These are phyloP conservation scores for Strobilomyces echinocephalus DNA, from an alignment of 768 basidiomycete genomes.

Conservation along the genomic window DNA sequence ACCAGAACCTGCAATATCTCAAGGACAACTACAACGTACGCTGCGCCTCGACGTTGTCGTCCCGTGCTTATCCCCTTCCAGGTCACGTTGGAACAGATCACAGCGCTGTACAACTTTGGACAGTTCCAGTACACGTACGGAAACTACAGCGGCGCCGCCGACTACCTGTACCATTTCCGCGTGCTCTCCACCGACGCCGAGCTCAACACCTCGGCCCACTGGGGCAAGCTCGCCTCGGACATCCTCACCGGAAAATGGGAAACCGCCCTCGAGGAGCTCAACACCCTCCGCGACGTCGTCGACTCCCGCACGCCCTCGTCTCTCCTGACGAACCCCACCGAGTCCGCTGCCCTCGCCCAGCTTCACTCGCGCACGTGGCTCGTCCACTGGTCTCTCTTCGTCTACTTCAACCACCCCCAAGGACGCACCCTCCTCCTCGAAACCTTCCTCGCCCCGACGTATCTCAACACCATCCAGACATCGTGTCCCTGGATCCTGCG, in stretches of 20 bases:
- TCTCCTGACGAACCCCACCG: conserved; percentile 39
- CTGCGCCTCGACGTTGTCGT: conserved; percentile 3
- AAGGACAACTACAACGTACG: conserved; percentile 88
- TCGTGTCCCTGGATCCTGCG: conserved; percentile 92
- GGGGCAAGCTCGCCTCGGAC: conserved; percentile 97
- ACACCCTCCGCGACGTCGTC: conserved; percentile 88
- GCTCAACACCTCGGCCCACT: conserved; percentile 93
- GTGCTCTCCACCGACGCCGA: conserved; percentile 91
- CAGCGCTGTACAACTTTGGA: conserved; percentile 94
- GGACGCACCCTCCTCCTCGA: conserved; percentile 91
- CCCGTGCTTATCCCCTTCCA: conserved; percentile 30
- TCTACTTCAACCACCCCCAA: conserved; percentile 95
- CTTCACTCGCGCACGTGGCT: conserved; percentile 95
- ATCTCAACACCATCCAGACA: conserved; percentile 98
- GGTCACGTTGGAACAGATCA: conserved; percentile 95
- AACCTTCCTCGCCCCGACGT: conserved; percentile 92
- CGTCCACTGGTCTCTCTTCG: conserved; percentile 96
- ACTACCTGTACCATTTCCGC: conserved; percentile 98
- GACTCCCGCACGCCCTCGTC: conserved; percentile 68
- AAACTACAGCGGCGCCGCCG: conserved; percentile 92
- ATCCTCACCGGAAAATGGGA: conserved; percentile 96
- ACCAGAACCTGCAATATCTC: conserved; percentile 91
- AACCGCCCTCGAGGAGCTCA: conserved; percentile 90
- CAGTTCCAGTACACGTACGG: conserved; percentile 99
- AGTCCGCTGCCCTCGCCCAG: conserved; percentile 75